Evolutionary conservation across 208 protist genomes (phyloP).

Genomic region (Trypanosoma cruzi): DNA sequence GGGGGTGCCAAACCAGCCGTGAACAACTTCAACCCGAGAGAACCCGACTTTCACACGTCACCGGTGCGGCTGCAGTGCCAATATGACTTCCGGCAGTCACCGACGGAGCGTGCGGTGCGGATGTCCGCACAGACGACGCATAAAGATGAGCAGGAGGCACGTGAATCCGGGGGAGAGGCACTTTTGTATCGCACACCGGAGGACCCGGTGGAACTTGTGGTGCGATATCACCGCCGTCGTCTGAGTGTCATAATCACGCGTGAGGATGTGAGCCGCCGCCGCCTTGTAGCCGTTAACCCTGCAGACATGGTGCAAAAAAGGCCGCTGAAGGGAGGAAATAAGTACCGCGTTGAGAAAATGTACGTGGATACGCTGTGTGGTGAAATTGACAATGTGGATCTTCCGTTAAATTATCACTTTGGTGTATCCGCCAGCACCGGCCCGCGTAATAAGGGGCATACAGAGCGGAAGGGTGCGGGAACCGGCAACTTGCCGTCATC

Average conservation of each 20-base stretch:
- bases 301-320: constrained; percentile 21
- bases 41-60: constrained; percentile 44
- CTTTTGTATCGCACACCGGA: constrained; percentile 42
- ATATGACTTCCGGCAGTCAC: constrained; percentile 73
- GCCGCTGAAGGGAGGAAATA: constrained; percentile 13
- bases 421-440: constrained; percentile 78
- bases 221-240: constrained; percentile 75
- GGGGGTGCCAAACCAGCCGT: constrained; percentile 28
- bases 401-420: constrained; percentile 75
- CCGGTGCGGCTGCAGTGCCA: constrained; percentile 54
- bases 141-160: not conserved
- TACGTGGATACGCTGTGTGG: constrained; percentile 77
- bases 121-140: constrained; percentile 27
- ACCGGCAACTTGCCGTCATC: constrained; percentile 20
- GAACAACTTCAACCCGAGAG: constrained; percentile 68
- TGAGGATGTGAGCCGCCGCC: constrained; percentile 43
- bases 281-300: constrained; percentile 14
- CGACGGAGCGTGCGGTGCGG: constrained; percentile 26
- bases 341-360: constrained; percentile 37
- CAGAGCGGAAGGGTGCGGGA: constrained; percentile 1
- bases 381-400: constrained; percentile 61
- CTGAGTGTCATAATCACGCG: constrained; percentile 57
- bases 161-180: constrained; percentile 18
- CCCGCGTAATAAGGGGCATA: constrained; percentile 1
- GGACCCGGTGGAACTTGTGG: constrained; percentile 70